phyloP scores from a whole-genome alignment of 495 filamentous ascomycete genomes.

The Neurospora sp. region DNA sequence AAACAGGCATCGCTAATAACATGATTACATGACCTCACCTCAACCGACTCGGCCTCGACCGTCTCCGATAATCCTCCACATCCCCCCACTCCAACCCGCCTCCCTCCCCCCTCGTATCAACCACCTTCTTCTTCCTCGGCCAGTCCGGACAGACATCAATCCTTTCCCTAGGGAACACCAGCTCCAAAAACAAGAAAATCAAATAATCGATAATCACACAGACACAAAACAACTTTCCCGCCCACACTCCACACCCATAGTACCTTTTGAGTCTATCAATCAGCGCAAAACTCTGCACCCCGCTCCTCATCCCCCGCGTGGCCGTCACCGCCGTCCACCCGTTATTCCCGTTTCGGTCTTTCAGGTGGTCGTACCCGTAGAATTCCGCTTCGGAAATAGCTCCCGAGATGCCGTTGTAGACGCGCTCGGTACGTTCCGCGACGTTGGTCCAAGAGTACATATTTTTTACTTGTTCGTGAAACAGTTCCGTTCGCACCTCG shows the following conservation, averaged over 20 bases:
- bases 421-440: slow-evolving; percentile 80
- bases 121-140: slow-evolving; percentile 56
- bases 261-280: slow-evolving; percentile 93
- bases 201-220: slow-evolving; percentile 92
- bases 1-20: not conserved
- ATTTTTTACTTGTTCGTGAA: slow-evolving; percentile 90
- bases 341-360: slow-evolving; percentile 10
- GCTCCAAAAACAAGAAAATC: slow-evolving; percentile 75
- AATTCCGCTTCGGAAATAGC: slow-evolving; percentile 77
- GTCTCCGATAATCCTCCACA: not conserved
- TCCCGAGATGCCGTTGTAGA: slow-evolving; percentile 85
- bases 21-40: not conserved
- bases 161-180: slow-evolving; percentile 69
- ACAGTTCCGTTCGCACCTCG: slow-evolving; percentile 79
- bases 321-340: slow-evolving; percentile 44
- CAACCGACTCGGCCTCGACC: not conserved
- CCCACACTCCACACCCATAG: slow-evolving; percentile 99
- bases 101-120: slow-evolving; percentile 10
- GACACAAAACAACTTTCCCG: slow-evolving; percentile 90
- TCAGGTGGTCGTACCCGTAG: slow-evolving; percentile 53
- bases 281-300: slow-evolving; percentile 73
- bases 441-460: slow-evolving; percentile 99
- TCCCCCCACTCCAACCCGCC: not conserved
- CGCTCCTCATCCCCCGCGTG: slow-evolving; percentile 51
- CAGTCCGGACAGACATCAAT: slow-evolving; percentile 88